Evolutionary conservation across 495 filamentous ascomycete species (phyloP), one percentile per base, ranked within the genome.

Genomic region (Copromyces sp.): DNA sequence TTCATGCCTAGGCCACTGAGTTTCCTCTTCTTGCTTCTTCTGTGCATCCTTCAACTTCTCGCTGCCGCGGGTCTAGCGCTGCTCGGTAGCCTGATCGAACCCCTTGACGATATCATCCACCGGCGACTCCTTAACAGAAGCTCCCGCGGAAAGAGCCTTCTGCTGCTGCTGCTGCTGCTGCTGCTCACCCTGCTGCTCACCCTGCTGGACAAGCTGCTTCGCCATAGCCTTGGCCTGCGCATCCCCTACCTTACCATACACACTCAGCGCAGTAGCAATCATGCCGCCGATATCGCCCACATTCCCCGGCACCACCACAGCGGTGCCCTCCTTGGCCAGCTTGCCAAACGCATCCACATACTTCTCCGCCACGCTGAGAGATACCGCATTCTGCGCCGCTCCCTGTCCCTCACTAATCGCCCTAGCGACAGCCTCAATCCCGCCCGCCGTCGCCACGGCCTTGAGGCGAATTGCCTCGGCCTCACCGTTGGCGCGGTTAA

Each of bases 241-340:
- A 72, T 94, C 88, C 74, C 88, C 94, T 61, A 99, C 92, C 80
- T 97, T 97, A 39, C 95, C 94, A 82, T 97, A 99, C 39, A 99
- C 94, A 39, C 93, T 91, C 87, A 99, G 90, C 6, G 94, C 95
- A 41, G 91, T 96, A 37, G 96, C 93, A 83, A 99, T 98, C 96
- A 99, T 97, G 39, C 93, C 90, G 32, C 93, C 91, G 70, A 99
- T 91, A 80, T 99, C 95, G n/a, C 96, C 95, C 42, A 98, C 92
- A 81, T 99, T 98, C 0, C 96, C 95, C 1, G 95, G 95, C 9
- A 99, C 94, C 39, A 99, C 92, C 32, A 98, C 91, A 3, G 94
- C 90, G 12, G 95, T 99, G 72, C 94, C 92, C 84, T 98, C 93
- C 81, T 93, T 94, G 42, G 95, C 95, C 73, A 99, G 83, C 70